Conservation (phyloP, 768 basidiomycete genomes). For the Serendipita sp. region DNA sequence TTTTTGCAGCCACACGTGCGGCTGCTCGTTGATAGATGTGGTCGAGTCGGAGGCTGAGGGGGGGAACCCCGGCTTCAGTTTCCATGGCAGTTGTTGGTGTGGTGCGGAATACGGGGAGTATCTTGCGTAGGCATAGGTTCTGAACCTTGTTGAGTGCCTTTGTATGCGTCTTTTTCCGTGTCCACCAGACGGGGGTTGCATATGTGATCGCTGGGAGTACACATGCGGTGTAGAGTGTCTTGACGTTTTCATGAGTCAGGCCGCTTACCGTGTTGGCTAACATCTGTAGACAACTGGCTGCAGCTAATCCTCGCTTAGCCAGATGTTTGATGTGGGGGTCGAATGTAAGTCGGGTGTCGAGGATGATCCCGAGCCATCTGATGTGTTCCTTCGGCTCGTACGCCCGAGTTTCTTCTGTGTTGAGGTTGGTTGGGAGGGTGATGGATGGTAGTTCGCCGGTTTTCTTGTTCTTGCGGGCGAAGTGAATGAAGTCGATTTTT, state of each 20-base stretch:
- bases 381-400: not conserved
- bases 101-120: too few relatives aligned
- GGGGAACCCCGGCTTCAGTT: too few relatives aligned
- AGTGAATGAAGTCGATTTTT: slow-evolving; percentile 9
- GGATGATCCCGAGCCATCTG: slow-evolving; percentile 21
- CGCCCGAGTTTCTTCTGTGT: not conserved
- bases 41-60: too few relatives aligned
- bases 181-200: slow-evolving; percentile 22
- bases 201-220: slow-evolving; percentile 22
- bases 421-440: too few relatives aligned
- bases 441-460: not conserved
- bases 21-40: too few relatives aligned
- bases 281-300: slow-evolving; percentile 18
- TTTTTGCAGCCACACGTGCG: too few relatives aligned
- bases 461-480: not conserved
- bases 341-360: slow-evolving; percentile 22
- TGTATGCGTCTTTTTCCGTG: slow-evolving; percentile 14
- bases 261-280: slow-evolving; percentile 21
- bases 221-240: slow-evolving; percentile 18
- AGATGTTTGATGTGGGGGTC: slow-evolving; percentile 18
- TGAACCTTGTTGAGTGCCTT: too few relatives aligned
- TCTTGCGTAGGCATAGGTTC: too few relatives aligned
- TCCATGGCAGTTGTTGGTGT: too few relatives aligned
- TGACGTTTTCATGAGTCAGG: slow-evolving; percentile 18
- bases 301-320: slow-evolving; percentile 15